These are phyloP conservation scores for Bipolaris gigantea DNA, from an alignment of 2,329 filamentous ascomycete genomes.

Conservation along the genomic window DNA sequence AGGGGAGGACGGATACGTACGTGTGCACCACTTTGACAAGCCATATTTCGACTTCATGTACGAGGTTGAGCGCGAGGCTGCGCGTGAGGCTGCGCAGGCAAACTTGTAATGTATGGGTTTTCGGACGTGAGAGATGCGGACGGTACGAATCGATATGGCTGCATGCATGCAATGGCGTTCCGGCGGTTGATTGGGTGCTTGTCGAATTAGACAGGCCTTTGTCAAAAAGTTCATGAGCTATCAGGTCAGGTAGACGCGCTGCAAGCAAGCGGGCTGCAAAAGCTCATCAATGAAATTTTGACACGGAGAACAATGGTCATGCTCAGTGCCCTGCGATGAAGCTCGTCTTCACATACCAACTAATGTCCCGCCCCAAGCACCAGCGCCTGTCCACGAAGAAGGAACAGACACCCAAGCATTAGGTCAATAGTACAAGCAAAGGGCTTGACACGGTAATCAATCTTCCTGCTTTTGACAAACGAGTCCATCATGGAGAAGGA, in stretches of 20 bases:
- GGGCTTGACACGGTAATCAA: conserved; percentile 20
- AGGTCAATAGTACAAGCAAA: conserved; percentile 31
- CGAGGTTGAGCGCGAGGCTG: conserved; percentile 85
- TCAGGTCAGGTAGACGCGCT: conserved; percentile 2
- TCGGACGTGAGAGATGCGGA: conserved; percentile 22
- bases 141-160: conserved; percentile 19
- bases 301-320: not conserved
- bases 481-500: conserved; percentile 36
- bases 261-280: conserved; percentile 5
- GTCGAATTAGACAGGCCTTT: conserved; percentile 13
- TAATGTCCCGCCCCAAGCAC: conserved; percentile 23
- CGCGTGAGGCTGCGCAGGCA: conserved; percentile 60
- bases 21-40: conserved; percentile 98
- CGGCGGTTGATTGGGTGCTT: conserved; percentile 26
- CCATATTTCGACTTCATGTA: conserved; percentile 98
- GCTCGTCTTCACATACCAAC: not conserved
- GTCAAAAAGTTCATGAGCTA: conserved; percentile 18
- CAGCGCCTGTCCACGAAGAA: conserved; percentile 21
- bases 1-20: conserved; percentile 97
- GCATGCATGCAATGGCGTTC: conserved; percentile 46
- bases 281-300: conserved; percentile 12
- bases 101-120: conserved; percentile 36
- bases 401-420: conserved; percentile 32
- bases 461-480: conserved; percentile 39
- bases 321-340: not conserved